Base-by-base conservation (phyloP, 1,139 yeast species). In the Kodamaea plutei region DNA sequence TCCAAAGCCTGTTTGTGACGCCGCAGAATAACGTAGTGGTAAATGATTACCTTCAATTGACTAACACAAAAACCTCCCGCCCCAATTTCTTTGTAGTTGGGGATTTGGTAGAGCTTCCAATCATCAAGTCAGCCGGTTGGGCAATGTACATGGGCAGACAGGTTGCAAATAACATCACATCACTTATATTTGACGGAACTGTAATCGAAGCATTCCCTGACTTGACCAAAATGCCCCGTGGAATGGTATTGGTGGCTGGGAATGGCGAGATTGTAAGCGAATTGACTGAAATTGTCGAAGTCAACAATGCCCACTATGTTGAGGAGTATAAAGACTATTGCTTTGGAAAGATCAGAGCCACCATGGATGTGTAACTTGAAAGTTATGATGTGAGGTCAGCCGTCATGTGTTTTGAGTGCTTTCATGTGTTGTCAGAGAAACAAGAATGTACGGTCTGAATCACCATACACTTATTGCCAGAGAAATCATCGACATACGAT, bases 61-160 rank as follows among this genome's bases (percentile, higher is more conserved):
- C 45, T 11, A 44, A 44, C 35, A 45, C 43, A 4, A 21, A 31
- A 13, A 23, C 21, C 4, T 26, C 38, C n/a, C 18, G 29, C 19
- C 34, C 44, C 15, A 52, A 63, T 31, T 50, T 64, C 34, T 67
- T 66, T 36, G 66, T 52, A 10, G 36, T 64, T 19, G 73, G 73
- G 3, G 72, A 67, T 41, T 50, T 66, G 41, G 66, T 62, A 4
- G 68, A 63, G 23, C 41, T 59, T 15, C 62, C 66, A 15, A 61
- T 65, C 30, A 61, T 67, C 33, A 67, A 67, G 44, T 60, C 66
- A 25, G 73, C 73, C 1, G 73, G 73, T 0, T 67, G 73, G 73
- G 73, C 72, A 4, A 54, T 64, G 48, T 65, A 61, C 40, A 64
- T 61, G 61, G 73, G 72, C 2, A 43, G 69, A 27, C 62, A 54